phyloP scores from a whole-genome alignment of 768 basidiomycete species.

The Boletus coccyginus region DNA sequence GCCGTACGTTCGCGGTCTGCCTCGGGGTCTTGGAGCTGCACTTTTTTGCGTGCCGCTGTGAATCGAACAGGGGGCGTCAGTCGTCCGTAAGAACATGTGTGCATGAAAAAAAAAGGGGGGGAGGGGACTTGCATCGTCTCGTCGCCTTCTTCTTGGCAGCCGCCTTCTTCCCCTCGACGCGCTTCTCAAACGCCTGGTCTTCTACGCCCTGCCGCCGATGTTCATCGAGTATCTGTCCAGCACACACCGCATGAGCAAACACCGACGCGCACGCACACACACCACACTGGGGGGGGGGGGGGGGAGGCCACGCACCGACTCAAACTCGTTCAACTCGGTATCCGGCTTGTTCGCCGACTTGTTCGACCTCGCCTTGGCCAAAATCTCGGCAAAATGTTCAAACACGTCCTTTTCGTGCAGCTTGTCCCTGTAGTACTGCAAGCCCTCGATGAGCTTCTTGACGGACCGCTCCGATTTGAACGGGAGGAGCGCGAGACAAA shows the following conservation, averaged over 20 bases:
- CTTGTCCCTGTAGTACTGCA: conserved; percentile 95
- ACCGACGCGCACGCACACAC: neutral
- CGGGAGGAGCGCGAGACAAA: conserved; percentile 88
- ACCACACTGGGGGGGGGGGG: no score
- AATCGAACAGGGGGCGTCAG: neutral
- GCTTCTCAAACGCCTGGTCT: conserved; percentile 86
- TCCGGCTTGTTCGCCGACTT: conserved; percentile 93
- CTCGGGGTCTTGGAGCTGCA: conserved; percentile 16
- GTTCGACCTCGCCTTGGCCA: conserved; percentile 88
- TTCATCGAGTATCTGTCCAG: conserved; percentile 74
- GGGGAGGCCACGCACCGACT: conserved; percentile 49
- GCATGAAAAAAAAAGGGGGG: no score
- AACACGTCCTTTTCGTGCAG: conserved; percentile 85
- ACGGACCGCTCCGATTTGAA: conserved; percentile 97
- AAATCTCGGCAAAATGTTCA: conserved; percentile 81
- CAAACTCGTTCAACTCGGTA: conserved; percentile 92
- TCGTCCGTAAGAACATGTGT: no score
- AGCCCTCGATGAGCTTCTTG: conserved; percentile 91
- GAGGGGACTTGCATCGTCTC: conserved; percentile 36
- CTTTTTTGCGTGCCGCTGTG: conserved; percentile 32
- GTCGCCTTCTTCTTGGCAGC: conserved; percentile 75
- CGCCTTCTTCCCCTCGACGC: conserved; percentile 78
- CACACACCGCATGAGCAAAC: neutral
- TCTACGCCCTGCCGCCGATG: conserved; percentile 83
- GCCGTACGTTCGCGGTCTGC: conserved; percentile 2